Evolutionary conservation across 805 yeast species (phyloP).

Genomic region (Cyberlindnera xylosilytica): DNA sequence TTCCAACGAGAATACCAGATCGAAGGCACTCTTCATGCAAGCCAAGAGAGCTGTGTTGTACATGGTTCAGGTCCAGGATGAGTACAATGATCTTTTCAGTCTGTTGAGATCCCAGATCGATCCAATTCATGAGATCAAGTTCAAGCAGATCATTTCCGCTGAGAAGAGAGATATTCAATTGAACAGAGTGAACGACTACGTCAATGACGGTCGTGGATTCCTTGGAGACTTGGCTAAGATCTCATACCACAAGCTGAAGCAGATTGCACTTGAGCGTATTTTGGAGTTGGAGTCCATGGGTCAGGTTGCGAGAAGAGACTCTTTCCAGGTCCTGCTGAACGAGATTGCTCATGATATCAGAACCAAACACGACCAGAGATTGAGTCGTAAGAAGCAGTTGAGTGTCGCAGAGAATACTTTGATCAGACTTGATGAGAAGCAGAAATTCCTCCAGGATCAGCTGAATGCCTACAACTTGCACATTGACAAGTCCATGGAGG

Average conservation of each 20-base stretch:
- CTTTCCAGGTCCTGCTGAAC: slow-evolving; percentile 76
- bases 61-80: slow-evolving; percentile 76
- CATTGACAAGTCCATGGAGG: slow-evolving; percentile 48
- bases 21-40: slow-evolving; percentile 61
- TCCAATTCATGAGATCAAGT: slow-evolving; percentile 65
- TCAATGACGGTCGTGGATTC: slow-evolving; percentile 41
- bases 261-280: slow-evolving; percentile 67
- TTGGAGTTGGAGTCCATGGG: slow-evolving; percentile 73
- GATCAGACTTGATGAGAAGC: slow-evolving; percentile 42
- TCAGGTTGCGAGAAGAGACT: slow-evolving; percentile 58
- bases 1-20: slow-evolving; percentile 50
- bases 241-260: slow-evolving; percentile 74
- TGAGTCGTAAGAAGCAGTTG: slow-evolving; percentile 45
- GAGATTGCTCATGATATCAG: slow-evolving; percentile 80
- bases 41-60: slow-evolving; percentile 81
- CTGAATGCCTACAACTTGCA: slow-evolving; percentile 42
- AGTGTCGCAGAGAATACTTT: slow-evolving; percentile 43
- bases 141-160: slow-evolving; percentile 48
- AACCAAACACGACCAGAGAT: slow-evolving; percentile 49
- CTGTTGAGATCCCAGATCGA: slow-evolving; percentile 63
- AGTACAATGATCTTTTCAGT: slow-evolving; percentile 63
- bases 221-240: slow-evolving; percentile 46
- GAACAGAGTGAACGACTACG: slow-evolving; percentile 40
- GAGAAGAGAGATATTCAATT: slow-evolving; percentile 38
- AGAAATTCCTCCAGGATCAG: slow-evolving; percentile 38